Evolutionary conservation across 75 land plant genomes (phyloP), one percentile per base, ranked within the genome.

Genomic region (Selaginella tamariscina): DNA sequence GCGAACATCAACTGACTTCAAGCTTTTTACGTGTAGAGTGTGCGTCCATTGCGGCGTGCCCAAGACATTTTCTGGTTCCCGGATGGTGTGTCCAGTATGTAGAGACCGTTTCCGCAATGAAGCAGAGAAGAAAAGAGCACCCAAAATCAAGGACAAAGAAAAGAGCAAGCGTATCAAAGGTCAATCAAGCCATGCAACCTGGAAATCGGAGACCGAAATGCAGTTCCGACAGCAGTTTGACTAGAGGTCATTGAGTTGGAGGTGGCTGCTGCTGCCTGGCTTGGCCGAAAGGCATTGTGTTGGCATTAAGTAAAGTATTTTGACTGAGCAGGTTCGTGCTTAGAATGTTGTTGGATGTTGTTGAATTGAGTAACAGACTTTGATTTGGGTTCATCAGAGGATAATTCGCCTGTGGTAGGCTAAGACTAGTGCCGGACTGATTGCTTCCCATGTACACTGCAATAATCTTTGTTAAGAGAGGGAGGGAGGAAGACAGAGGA

Each of bases 151-250:
- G 65, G 98, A 90, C 29, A 94, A 85, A 67, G 98, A 94, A 56
- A 86, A 88, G 78, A 78, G 68, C 55, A 94, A 94, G 77, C 95
- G 98, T n/a, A 84, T 94, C 96, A 89, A 76, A 75, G 98, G 98
- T 1, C 98, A 94, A 65, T 94, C 98, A 0, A 74, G 79, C 60
- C 98, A 94, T 71, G 83, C 96, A 1, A 74, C 92, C 8, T 91
- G 98, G 98, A 94, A 94, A 71, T 89, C 96, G 77, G 98, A 94
- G 72, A 87, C 98, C 22, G 98, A 94, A 69, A 94, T 94, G 97
- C 98, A 90, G 1, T 82, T 90, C 24, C 73, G 98, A 11, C 98
- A 94, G 70, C 98, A 94, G 72, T 94, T 82, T 75, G 98, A 94
- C 74, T 94, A 39, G 15, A 5, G 15, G 24, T 57, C 60, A 74